These are phyloP conservation scores for Tricholoma sp. DNA, from an alignment of 768 basidiomycete genomes.

Conservation along the genomic window DNA sequence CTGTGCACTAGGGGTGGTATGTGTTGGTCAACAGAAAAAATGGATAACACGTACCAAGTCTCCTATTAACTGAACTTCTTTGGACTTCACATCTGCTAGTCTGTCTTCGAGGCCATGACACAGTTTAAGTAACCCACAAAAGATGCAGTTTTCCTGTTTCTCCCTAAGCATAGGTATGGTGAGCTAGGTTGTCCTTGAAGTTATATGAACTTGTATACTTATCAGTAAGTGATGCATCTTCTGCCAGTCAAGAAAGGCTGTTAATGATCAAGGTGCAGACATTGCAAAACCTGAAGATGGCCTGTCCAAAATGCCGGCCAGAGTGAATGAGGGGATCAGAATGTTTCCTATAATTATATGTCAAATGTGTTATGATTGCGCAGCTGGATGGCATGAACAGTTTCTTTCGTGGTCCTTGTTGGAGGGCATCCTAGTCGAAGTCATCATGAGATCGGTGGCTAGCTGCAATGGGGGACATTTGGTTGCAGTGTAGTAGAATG, in stretches of 20 bases:
- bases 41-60: not conserved
- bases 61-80: not conserved
- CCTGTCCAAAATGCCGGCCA: not conserved
- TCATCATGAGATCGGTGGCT: not conserved
- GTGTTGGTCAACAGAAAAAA: too few species aligned
- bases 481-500: too few species aligned
- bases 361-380: too few species aligned
- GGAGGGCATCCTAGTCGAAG: not conserved
- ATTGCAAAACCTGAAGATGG: not conserved
- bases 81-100: not conserved
- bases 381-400: not conserved
- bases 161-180: not conserved
- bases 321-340: not conserved
- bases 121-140: not conserved
- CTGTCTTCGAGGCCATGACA: not conserved
- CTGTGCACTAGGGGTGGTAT: not conserved
- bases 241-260: not conserved
- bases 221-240: not conserved
- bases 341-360: not conserved
- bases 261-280: not conserved
- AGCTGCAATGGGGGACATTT: not conserved
- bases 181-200: not conserved
- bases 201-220: not conserved
- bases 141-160: not conserved
- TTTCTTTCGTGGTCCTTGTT: not conserved